Evolutionary conservation across 176 grass and related monocot species (phyloP).

Genomic region (Carex scoparia): DNA sequence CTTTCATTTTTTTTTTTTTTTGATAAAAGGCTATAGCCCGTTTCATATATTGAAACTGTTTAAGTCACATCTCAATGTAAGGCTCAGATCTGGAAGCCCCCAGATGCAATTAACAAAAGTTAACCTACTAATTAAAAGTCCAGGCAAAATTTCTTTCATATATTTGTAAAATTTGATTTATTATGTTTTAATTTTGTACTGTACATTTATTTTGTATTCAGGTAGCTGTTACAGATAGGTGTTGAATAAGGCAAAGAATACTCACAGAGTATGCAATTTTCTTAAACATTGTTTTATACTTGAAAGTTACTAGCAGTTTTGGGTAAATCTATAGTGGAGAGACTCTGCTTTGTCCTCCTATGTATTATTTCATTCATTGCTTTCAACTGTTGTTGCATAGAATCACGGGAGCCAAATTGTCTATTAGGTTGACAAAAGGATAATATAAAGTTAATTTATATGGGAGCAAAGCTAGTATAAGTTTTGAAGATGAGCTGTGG

Average conservation of each 20-base stretch:
- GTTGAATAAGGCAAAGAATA: background rate
- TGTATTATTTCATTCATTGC: slow-evolving; percentile 15
- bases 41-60: too few relatives aligned
- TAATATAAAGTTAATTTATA: background rate
- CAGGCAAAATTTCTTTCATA: too few relatives aligned
- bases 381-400: background rate
- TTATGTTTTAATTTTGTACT: too few relatives aligned
- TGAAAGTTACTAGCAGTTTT: background rate
- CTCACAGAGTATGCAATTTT: background rate
- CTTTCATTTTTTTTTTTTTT: background rate
- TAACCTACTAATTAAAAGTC: too few relatives aligned
- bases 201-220: too few relatives aligned
- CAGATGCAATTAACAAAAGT: too few relatives aligned
- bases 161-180: too few relatives aligned
- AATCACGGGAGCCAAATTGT: background rate
- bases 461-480: background rate
- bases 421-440: background rate
- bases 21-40: too few relatives aligned
- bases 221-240: too few relatives aligned
- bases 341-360: slow-evolving; percentile 5
- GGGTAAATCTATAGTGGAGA: background rate
- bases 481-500: background rate
- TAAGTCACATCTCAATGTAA: too few relatives aligned
- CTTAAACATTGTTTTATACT: background rate
- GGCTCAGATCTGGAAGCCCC: too few relatives aligned